Percentiles rank a stretch among this genome's conserved stretches.
phyloP scores from a whole-genome alignment of 164 flowering plant genomes.

The Annona squamosa region DNA sequence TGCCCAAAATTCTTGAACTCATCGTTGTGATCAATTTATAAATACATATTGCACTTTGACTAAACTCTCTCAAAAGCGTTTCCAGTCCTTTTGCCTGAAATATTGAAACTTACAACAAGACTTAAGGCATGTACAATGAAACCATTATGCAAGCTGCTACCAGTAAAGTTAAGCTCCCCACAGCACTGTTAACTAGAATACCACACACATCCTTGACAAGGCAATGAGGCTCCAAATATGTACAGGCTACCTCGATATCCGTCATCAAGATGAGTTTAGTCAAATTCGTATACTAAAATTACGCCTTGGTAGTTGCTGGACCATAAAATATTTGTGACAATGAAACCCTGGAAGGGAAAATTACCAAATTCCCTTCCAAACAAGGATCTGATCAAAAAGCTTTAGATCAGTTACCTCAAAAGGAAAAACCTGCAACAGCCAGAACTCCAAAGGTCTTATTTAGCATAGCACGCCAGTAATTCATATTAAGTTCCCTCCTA shows the following conservation, averaged over 20 bases:
- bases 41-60: slow-evolving; percentile 7
- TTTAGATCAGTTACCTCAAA: slow-evolving; percentile 53
- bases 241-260: background rate
- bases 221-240: slow-evolving; percentile 1
- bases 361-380: slow-evolving; percentile 7
- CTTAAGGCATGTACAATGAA: background rate
- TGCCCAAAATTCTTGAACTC: slow-evolving; percentile 1
- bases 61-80: slow-evolving; percentile 10
- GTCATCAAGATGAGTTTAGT: slow-evolving; percentile 1
- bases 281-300: background rate
- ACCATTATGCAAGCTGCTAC: background rate
- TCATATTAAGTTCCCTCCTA: slow-evolving; percentile 37
- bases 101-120: slow-evolving; percentile 2
- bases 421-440: slow-evolving; percentile 50
- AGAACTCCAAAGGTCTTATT: slow-evolving; percentile 46
- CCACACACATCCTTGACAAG: background rate
- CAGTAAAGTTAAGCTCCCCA: slow-evolving; percentile 1
- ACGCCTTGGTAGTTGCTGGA: background rate
- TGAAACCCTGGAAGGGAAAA: slow-evolving; percentile 6
- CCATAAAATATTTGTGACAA: slow-evolving; percentile 9
- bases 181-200: slow-evolving; percentile 2
- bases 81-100: slow-evolving; percentile 4
- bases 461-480: slow-evolving; percentile 40
- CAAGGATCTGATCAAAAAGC: slow-evolving; percentile 29
- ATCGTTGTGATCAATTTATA: background rate